Evolutionary conservation across 2,329 filamentous ascomycete species (phyloP), one percentile per base, ranked within the genome.

Genomic region (Aspergillus floridensis): DNA sequence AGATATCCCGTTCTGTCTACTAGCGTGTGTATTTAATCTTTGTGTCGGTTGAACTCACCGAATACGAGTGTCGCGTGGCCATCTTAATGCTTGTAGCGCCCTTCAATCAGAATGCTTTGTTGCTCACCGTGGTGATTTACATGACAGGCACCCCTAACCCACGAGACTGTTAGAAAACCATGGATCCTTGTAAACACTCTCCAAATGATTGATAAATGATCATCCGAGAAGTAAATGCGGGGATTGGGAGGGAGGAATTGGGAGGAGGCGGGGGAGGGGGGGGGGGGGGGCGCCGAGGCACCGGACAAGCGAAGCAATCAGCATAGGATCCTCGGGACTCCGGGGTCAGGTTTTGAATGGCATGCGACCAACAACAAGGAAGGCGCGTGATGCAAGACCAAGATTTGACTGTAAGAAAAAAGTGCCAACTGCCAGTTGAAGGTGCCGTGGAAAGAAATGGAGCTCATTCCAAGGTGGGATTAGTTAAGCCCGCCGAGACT

Each of bases 1-100:
- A 52, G 50, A 61, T 59, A 63, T 61, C 53, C 59, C 55, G 22
- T 56, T 44, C 44, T 48, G 41, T 19, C 38, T 24, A 55, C 53
- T 55, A 55, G 41, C 31, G 46, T 21, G 26, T 21, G 26, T 21
- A 55, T 19, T 24, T 48, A 21, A 46, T 19, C 38, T 19, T 44
- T 44, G 31, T 48, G 26, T 31, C 26, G 41, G 12, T 47, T 44
- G n/a, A 46, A 48, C 53, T 41, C 26, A 32, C 53, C 44, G 53
- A 47, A 47, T 48, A 14, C 26, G 53, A 55, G 19, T 31, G 41
- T 55, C 24, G 46, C 31, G 44, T 55, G 53, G 53, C 41, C 21
- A 46, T 44, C 6, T 19, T n/a, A 31, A 48, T 48, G 41, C 41
- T 53, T 53, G 51, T 55, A 55, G 53, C 26, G 22, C 47, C 26